Conservation (phyloP, 495 filamentous ascomycete genomes). For the Lichenothelia convexa region DNA sequence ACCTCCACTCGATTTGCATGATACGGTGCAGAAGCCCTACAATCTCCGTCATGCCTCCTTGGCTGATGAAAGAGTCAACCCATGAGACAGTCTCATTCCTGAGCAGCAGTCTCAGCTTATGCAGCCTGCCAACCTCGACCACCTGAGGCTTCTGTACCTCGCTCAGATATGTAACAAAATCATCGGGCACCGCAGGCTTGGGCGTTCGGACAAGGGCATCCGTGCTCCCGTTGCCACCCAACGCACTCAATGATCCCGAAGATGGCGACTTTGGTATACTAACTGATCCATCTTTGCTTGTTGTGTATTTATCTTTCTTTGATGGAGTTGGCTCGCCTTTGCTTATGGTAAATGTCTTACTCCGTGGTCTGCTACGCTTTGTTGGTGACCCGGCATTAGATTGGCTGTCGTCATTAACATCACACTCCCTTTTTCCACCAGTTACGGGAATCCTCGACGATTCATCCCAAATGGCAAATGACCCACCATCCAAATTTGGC, state of each 20-base stretch:
- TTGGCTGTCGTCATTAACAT: background rate
- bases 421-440: background rate
- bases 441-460: background rate
- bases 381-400: background rate
- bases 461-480: too few species aligned
- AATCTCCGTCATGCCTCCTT: conserved; percentile 85
- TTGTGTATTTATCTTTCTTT: conserved; percentile 37
- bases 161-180: conserved; percentile 65
- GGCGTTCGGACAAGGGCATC: conserved; percentile 26
- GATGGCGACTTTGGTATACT: conserved; percentile 26
- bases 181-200: conserved; percentile 35
- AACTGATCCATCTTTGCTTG: conserved; percentile 23
- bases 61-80: conserved; percentile 77
- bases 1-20: conserved; percentile 92
- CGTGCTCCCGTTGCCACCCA: conserved; percentile 8
- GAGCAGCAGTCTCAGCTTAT: conserved; percentile 78
- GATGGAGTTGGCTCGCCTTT: conserved; percentile 36
- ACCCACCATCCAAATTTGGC: background rate
- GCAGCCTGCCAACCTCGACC: conserved; percentile 81
- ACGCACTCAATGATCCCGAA: conserved; percentile 29
- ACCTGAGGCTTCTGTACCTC: conserved; percentile 61
- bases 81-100: conserved; percentile 89
- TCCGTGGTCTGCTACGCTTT: conserved; percentile 38
- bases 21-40: conserved; percentile 71
- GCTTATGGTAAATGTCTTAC: conserved; percentile 57